phyloP scores from a whole-genome alignment of 805 yeast genomes.

The Ogataea trehaloabstinens region DNA sequence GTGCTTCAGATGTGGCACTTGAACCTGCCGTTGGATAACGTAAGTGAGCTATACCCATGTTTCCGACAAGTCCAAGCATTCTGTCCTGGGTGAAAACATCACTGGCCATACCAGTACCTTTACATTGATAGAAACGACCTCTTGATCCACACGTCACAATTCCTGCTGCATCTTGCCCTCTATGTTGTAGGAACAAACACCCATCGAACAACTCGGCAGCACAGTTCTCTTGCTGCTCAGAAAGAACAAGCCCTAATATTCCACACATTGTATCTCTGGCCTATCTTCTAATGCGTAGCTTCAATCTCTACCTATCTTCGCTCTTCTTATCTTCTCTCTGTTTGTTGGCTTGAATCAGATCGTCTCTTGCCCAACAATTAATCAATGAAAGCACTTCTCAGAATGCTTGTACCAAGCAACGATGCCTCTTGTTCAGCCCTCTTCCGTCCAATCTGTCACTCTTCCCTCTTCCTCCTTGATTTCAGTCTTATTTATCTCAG shows the following conservation, averaged over 20 bases:
- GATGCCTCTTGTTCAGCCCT: no score
- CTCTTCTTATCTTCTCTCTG: no score
- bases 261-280: constrained; percentile 93
- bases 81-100: constrained; percentile 90
- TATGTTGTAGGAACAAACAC: constrained; percentile 86
- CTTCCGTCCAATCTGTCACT: no score
- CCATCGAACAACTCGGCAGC: constrained; percentile 94
- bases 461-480: no score
- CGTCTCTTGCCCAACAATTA: no score
- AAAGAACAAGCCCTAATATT: constrained; percentile 80
- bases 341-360: no score
- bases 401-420: no score
- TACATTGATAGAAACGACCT: constrained; percentile 94
- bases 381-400: no score
- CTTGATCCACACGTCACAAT: constrained; percentile 92
- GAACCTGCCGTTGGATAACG: constrained; percentile 98
- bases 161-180: constrained; percentile 99
- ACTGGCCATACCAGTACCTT: constrained; percentile 98
- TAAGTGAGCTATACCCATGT: constrained; percentile 93
- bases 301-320: no score
- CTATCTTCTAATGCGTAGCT: neutral
- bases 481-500: no score
- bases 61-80: constrained; percentile 77
- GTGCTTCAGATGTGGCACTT: constrained; percentile 94
- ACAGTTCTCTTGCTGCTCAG: constrained; percentile 68